Evolutionary conservation across 805 yeast genomes (phyloP), one percentile per base, ranked within the genome.

Genomic region (Ogataea glucozyma): DNA sequence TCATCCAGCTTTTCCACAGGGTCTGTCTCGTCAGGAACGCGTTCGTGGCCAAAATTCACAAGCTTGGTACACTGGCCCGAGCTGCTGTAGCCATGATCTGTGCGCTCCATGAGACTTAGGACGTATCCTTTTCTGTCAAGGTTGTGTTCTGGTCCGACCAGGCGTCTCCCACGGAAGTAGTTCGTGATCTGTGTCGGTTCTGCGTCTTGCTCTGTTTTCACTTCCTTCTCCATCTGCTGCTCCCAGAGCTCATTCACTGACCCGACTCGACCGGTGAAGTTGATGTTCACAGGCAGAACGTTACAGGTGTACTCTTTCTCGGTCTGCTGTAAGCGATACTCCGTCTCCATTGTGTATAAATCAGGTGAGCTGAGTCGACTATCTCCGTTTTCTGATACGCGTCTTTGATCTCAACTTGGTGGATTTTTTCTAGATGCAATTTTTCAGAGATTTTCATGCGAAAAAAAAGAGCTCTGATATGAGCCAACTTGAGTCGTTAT

Each of bases 41-140:
- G 37, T 21, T 54, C 60, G 31, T 56, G 60, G 6, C 52, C 58
- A 44, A 39, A 56, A 31, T 53, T 54, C 7, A 48, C 40, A 16
- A 56, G 26, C 2, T 19, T 29, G 6, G 19, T 24, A 23, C 56
- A 46, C 33, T 23, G 22, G 2, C 52, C 56, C 7, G 39, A 31
- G 19, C 21, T n/a, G 6, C 33, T 31, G 42, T 37, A 53, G 27
- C 40, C 48, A 5, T 34, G 27, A 2, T 34, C 21, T 18, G 47
- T 52, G 11, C 43, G 42, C 20, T 29, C 26, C 27, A 31, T 36
- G 2, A 45, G 16, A 2, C 33, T 38, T 20, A 45, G 13, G 7
- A 19, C 10, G 33, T 27, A 29, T n/a, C 36, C 33, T 13, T 16
- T 35, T 24, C 18, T 14, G 3, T 19, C 31, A 4, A 41, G 24